A percentile compares a stretch with the other conserved stretches of the same genome.
phyloP scores from a whole-genome alignment of 2,329 filamentous ascomycete genomes.

The Chrysosporium keratinophilum region DNA sequence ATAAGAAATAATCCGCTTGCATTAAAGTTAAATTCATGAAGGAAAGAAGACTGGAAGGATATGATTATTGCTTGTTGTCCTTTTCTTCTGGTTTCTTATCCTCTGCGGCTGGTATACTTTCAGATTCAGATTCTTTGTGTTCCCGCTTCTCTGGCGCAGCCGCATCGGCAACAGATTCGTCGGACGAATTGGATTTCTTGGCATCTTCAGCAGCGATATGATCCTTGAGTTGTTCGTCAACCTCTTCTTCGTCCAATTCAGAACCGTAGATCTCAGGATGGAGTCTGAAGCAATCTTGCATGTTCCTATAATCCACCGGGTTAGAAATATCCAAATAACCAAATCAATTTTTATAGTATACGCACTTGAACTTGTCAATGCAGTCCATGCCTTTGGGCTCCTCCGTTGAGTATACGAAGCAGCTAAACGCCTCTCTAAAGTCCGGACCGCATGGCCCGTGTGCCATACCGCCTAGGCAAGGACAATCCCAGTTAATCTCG shows the following conservation, averaged over 20 bases:
- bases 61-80: background rate
- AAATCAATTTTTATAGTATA: slow-evolving; percentile 18
- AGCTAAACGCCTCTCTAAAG: slow-evolving; percentile 93
- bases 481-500: slow-evolving; percentile 99
- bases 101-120: slow-evolving; percentile 1
- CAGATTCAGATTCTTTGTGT: background rate
- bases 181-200: slow-evolving; percentile 10
- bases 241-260: slow-evolving; percentile 67
- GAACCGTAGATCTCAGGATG: slow-evolving; percentile 89
- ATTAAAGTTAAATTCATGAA: background rate
- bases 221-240: slow-evolving; percentile 30
- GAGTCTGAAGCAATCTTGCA: slow-evolving; percentile 93
- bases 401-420: slow-evolving; percentile 89
- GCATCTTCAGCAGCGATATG: slow-evolving; percentile 23
- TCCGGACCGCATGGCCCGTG: slow-evolving; percentile 90
- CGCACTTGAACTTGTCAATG: slow-evolving; percentile 93
- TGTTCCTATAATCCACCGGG: slow-evolving; percentile 52
- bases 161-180: background rate
- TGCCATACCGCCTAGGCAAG: slow-evolving; percentile 94
- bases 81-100: background rate
- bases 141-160: background rate
- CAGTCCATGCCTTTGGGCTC: slow-evolving; percentile 97
- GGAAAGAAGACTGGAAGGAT: background rate
- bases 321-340: background rate
- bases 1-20: background rate